A percentile compares a stretch with the other conserved stretches of the same genome.
These are phyloP conservation scores for Penicillium sumatraense DNA, from an alignment of 2,329 filamentous ascomycete species.

Conservation along the genomic window DNA sequence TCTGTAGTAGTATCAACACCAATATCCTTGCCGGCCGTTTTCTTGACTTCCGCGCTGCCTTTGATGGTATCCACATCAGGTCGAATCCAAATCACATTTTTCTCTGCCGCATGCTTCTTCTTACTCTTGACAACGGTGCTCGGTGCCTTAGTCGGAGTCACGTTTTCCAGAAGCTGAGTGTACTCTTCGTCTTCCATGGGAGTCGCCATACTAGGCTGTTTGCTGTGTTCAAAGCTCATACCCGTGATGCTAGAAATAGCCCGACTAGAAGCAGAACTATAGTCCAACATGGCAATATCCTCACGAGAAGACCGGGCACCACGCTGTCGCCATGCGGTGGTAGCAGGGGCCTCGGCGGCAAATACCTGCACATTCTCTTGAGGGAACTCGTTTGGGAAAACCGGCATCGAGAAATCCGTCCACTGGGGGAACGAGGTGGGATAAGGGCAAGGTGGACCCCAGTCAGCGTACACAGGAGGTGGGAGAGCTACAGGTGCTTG, in stretches of 20 bases:
- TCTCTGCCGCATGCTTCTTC: no score
- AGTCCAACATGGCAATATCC: conserved; percentile 56
- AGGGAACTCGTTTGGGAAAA: not conserved
- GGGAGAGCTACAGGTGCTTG: not conserved
- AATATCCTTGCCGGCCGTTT: no score
- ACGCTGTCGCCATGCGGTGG: conserved; percentile 26
- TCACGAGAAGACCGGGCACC: conserved; percentile 45
- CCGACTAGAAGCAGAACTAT: conserved; percentile 45
- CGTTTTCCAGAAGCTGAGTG: conserved; percentile 40
- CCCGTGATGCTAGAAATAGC: conserved; percentile 47
- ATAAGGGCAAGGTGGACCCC: no score
- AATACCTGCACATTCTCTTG: not conserved
- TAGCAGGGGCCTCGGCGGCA: no score
- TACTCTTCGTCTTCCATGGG: conserved; percentile 44
- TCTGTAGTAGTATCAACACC: no score
- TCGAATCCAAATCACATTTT: no score
- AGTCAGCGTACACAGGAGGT: conserved; percentile 25
- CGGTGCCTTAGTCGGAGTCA: conserved; percentile 39
- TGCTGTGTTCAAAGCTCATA: conserved; percentile 48
- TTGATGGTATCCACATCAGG: no score
- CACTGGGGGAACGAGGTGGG: no score
- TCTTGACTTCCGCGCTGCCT: no score
- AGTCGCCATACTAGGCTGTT: conserved; percentile 40
- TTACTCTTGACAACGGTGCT: not conserved
- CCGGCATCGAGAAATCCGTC: no score